Evolutionary conservation across 2,329 filamentous ascomycete genomes (phyloP).

Genomic region (Aspergillus clavatus): DNA sequence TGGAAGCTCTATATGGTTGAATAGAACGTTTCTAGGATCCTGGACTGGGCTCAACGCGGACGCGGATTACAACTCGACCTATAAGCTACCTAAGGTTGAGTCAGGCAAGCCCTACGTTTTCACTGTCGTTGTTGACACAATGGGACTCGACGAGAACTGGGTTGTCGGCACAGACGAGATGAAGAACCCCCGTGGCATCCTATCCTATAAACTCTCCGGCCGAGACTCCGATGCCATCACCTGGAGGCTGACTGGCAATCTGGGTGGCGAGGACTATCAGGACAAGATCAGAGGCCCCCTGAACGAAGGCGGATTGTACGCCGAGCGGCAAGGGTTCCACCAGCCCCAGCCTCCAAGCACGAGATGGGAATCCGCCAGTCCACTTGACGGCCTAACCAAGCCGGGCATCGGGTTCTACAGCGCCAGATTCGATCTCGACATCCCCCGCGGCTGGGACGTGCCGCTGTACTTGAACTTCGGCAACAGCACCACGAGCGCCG

Average conservation of each 20-base stretch:
- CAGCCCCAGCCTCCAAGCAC: conserved; percentile 45
- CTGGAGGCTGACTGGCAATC: conserved; percentile 58
- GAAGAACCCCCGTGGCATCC: conserved; percentile 54
- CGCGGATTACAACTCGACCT: conserved; percentile 51
- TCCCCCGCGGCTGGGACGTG: conserved; percentile 52
- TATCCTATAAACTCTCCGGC: conserved; percentile 42
- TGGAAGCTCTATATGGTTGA: conserved; percentile 63
- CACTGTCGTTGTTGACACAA: conserved; percentile 68
- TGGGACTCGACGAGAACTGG: conserved; percentile 65
- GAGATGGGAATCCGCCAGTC: conserved; percentile 32
- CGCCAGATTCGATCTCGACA: conserved; percentile 47
- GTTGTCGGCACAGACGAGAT: conserved; percentile 55
- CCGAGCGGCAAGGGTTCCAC: conserved; percentile 53
- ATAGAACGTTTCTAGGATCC: conserved; percentile 59
- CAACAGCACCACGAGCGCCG: conserved; percentile 43
- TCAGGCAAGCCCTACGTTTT: conserved; percentile 55
- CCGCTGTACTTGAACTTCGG: conserved; percentile 51
- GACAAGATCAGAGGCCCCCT: conserved; percentile 51
- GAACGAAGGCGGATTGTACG: conserved; percentile 55
- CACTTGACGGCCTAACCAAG: conserved; percentile 38
- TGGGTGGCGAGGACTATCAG: conserved; percentile 52
- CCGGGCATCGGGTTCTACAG: conserved; percentile 52
- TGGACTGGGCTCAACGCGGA: conserved; percentile 54
- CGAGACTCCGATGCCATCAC: conserved; percentile 30
- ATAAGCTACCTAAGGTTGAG: conserved; percentile 51